Evolutionary conservation across 306 rosid genomes (phyloP).

Genomic region (Senna tora): DNA sequence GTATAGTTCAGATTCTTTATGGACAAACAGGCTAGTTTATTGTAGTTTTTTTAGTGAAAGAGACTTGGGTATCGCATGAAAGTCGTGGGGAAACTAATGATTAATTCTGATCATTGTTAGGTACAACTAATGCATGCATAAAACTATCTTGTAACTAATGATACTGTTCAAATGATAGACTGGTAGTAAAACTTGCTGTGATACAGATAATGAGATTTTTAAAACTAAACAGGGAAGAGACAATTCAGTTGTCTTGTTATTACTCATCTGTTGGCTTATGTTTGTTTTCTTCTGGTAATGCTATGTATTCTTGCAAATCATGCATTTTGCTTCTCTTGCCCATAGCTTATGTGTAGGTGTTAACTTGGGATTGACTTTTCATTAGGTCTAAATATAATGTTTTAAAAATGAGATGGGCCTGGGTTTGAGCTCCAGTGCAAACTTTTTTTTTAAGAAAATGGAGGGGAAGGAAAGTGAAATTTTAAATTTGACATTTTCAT

Average conservation of each 20-base stretch:
- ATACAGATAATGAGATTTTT: neutral
- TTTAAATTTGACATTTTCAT: too few species aligned
- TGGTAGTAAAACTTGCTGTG: too few species aligned
- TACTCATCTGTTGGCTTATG: neutral
- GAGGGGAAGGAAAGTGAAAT: too few species aligned
- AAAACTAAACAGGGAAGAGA: neutral
- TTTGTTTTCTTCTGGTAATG: neutral
- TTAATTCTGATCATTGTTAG: neutral
- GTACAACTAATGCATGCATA: neutral
- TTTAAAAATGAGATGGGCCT: too few species aligned
- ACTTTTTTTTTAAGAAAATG: too few species aligned
- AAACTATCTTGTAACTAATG: too few species aligned
- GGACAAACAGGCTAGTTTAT: neutral
- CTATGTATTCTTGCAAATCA: neutral
- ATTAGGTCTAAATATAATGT: too few species aligned
- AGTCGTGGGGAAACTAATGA: neutral
- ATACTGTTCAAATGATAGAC: neutral
- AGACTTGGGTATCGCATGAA: neutral
- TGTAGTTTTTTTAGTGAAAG: neutral
- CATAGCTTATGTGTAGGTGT: too few species aligned
- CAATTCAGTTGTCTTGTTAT: neutral
- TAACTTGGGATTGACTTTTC: too few species aligned
- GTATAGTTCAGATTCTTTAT: constrained; percentile 8
- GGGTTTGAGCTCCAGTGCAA: too few species aligned
- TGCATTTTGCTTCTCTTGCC: too few species aligned